Conservation (phyloP, 2,329 filamentous ascomycete species). For the Fusarium foetens region DNA sequence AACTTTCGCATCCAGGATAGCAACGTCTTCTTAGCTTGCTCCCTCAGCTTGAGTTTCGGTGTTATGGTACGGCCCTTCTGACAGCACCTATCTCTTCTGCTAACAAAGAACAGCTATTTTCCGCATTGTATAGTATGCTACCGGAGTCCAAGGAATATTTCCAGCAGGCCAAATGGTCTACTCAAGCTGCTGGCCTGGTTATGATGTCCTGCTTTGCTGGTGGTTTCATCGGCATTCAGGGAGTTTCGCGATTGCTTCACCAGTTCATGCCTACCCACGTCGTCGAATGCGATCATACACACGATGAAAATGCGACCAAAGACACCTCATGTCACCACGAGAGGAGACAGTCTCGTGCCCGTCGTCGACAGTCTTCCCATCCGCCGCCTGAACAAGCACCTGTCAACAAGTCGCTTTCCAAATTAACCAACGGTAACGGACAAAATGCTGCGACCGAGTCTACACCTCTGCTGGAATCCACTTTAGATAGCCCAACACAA, state of each 20-base stretch:
- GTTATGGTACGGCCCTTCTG: conserved; percentile 77
- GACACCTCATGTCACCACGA: conserved; percentile 41
- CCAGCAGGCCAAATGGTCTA: conserved; percentile 71
- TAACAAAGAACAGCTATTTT: conserved; percentile 76
- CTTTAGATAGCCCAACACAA: conserved; percentile 41
- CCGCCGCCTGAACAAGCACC: conserved; percentile 39
- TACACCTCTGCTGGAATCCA: conserved; percentile 59
- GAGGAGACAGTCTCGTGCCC: conserved; percentile 47
- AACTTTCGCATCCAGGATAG: conserved; percentile 91
- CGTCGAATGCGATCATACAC: conserved; percentile 81
- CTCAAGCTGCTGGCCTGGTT: conserved; percentile 73
- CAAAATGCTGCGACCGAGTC: conserved; percentile 52
- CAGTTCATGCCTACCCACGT: conserved; percentile 80
- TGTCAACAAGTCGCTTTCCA: conserved; percentile 33
- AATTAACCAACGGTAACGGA: conserved; percentile 33
- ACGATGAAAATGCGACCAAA: conserved; percentile 62
- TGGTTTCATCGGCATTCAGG: conserved; percentile 80
- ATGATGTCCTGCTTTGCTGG: conserved; percentile 75
- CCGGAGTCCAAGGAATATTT: conserved; percentile 86
- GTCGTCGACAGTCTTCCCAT: conserved; percentile 46
- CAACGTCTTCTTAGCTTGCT: conserved; percentile 86
- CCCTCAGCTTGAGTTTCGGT: conserved; percentile 91
- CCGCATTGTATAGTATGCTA: conserved; percentile 91
- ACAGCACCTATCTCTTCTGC: neutral
- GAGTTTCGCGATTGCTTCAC: conserved; percentile 77